Evolutionary conservation across 169 alveolate genomes (phyloP).

Genomic region (Plasmodium reichenowi): DNA sequence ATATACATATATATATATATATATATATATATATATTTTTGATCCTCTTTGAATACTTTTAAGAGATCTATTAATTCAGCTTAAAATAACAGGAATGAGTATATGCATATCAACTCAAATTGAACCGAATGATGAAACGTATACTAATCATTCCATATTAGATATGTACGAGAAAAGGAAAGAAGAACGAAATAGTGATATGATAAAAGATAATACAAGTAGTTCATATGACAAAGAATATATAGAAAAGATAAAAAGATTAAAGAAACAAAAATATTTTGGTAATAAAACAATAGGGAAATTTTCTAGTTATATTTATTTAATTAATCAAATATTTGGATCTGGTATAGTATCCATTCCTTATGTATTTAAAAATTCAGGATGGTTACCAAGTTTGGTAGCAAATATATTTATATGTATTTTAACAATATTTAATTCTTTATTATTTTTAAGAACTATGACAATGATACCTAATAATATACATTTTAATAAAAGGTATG

Average conservation of each 20-base stretch:
- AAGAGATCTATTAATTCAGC: background rate
- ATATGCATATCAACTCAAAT: background rate
- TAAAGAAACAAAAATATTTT: conserved; percentile 59
- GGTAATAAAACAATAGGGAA: conserved; percentile 74
- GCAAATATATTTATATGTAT: conserved; percentile 78
- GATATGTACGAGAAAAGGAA: background rate
- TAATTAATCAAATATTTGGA: conserved; percentile 74
- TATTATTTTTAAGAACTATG: conserved; percentile 84
- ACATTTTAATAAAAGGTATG: conserved; percentile 86
- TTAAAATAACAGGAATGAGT: conserved; percentile 3
- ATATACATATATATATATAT: too few relatives aligned
- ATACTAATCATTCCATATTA: background rate
- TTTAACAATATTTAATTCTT: conserved; percentile 79
- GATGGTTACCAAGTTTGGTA: conserved; percentile 81
- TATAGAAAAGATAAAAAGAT: conserved; percentile 46
- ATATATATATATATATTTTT: too few relatives aligned
- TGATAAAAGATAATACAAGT: background rate
- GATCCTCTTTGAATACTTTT: too few relatives aligned
- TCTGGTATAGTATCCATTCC: conserved; percentile 85
- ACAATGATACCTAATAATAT: conserved; percentile 86
- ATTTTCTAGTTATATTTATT: conserved; percentile 46
- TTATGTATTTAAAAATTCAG: conserved; percentile 78
- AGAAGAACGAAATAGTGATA: background rate
- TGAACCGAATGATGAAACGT: conserved; percentile 4
- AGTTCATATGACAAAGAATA: conserved; percentile 36